Conservation (phyloP, 1,139 yeast genomes). For the Pichia inconspicua region DNA sequence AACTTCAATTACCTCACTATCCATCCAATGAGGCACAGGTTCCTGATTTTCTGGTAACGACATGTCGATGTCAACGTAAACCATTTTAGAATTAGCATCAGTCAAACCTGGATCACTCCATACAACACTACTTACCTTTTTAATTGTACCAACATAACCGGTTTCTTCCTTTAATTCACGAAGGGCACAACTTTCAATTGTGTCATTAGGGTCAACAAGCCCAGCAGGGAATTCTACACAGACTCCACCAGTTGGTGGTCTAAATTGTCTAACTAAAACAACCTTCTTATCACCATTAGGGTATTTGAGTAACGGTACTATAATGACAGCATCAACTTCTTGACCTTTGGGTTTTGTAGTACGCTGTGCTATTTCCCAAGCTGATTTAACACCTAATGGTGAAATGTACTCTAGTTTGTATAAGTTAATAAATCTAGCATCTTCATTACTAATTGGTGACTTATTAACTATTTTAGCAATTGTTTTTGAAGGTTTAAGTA, state of each 20-base stretch:
- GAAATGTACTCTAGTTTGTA: constrained; percentile 60
- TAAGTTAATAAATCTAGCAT: constrained; percentile 55
- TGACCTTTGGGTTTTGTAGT: constrained; percentile 64
- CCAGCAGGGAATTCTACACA: constrained; percentile 96
- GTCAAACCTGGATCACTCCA: constrained; percentile 93
- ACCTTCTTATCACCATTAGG: constrained; percentile 38
- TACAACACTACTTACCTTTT: constrained; percentile 40
- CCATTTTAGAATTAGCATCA: constrained; percentile 78
- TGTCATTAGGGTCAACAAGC: constrained; percentile 75
- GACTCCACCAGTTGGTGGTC: constrained; percentile 86
- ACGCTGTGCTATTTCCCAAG: constrained; percentile 90
- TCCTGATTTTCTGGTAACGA: constrained; percentile 51
- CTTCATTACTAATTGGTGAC: constrained; percentile 31
- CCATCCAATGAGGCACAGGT: constrained; percentile 74
- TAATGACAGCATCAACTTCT: constrained; percentile 82
- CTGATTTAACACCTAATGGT: constrained; percentile 57
- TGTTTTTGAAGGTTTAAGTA: constrained; percentile 12
- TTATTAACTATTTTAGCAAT: constrained; percentile 31
- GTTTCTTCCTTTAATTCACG: constrained; percentile 90
- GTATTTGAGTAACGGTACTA: constrained; percentile 54
- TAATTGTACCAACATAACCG: constrained; percentile 67
- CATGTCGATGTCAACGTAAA: constrained; percentile 72
- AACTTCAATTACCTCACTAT: constrained; percentile 81
- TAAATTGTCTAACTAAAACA: constrained; percentile 75
- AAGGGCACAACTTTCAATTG: constrained; percentile 70